A percentile compares a stretch with the other conserved stretches of the same genome.
Evolutionary conservation across 208 protist genomes (phyloP).

Genomic region (Phytomonas francai): DNA sequence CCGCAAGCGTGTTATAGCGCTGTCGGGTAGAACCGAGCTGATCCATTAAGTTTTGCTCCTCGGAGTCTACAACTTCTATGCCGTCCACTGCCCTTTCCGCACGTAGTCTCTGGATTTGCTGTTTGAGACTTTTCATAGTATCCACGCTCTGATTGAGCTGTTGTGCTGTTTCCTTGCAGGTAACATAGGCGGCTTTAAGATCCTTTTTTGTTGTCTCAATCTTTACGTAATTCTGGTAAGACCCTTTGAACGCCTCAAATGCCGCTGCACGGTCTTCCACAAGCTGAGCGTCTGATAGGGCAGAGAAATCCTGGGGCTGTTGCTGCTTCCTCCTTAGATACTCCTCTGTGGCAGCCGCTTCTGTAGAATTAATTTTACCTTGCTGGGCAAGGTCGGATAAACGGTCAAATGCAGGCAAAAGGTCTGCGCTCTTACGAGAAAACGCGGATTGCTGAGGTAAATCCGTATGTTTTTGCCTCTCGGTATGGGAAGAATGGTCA

Average conservation of each 20-base stretch:
- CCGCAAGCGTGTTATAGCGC: constrained; percentile 44
- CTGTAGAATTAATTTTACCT: constrained; percentile 27
- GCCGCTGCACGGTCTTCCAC: constrained; percentile 69
- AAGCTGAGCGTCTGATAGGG: constrained; percentile 64
- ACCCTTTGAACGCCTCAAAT: constrained; percentile 82
- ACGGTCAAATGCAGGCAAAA: not conserved
- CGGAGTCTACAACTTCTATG: constrained; percentile 36
- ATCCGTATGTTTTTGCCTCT: not conserved
- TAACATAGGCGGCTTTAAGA: constrained; percentile 54
- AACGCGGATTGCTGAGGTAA: not conserved
- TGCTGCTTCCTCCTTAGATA: constrained; percentile 44
- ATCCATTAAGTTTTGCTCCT: constrained; percentile 29
- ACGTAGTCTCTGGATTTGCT: constrained; percentile 57
- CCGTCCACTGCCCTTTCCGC: constrained; percentile 77
- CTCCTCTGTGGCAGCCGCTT: constrained; percentile 37
- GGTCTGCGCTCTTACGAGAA: not conserved
- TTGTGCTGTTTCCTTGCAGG: constrained; percentile 56
- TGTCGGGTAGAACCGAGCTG: constrained; percentile 25
- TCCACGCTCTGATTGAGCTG: constrained; percentile 64
- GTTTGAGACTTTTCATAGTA: constrained; percentile 64
- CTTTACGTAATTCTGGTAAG: constrained; percentile 66
- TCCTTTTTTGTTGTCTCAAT: constrained; percentile 66
- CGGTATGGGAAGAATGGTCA: not conserved
- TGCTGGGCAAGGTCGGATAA: constrained; percentile 13
- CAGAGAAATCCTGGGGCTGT: constrained; percentile 35